Evolutionary conservation across 495 filamentous ascomycete genomes (phyloP), one percentile per base, ranked within the genome.

Genomic region (Penicillium robsamsonii): DNA sequence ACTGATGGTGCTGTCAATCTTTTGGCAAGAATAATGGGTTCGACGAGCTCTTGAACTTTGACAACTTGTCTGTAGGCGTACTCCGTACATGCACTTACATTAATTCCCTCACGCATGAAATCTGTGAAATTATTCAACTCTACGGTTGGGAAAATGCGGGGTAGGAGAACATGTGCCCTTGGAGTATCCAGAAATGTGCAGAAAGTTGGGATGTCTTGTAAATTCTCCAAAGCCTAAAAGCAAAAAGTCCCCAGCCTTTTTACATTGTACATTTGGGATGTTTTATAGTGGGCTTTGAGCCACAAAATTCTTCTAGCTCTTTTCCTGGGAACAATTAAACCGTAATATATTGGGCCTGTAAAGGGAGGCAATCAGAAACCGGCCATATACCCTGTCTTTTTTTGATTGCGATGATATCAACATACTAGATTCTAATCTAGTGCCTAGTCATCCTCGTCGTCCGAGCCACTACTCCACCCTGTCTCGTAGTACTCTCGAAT

Each of bases 401-500:
- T 54, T 46, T 27, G 8, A 54, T 54, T 46, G 52, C 43, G 15
- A 53, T 54, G 52, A 54, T 46, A 46, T 54, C 52, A 46, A 46
- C 31, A 29, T 22, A 13, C 15, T 17, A 9, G 30, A 15, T 8
- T 53, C 41, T 18, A 40, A 15, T 12, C 17, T 15, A 5, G 38
- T 20, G 15, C 53, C 48, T 62, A 87, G 58, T 93, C 92, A 59
- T 92, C 88, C 37, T 88, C 91, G 11, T 85, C 85, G 46, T 96
- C 91, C 46, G 84, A 88, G 52, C 86, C 92, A 70, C 89, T 92
- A 37, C 85, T 82, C 91, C 91, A 97, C 1, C 91, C 93, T 48
- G 92, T 89, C 63, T 90, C 86, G 65, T 96, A 97, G 56, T 85
- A 86, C 65, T 96, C 93, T 11, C 87, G 84, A 55, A 97, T 87